Base-by-base conservation (phyloP, 805 yeast genomes). In the Scheffersomyces coipomensis region DNA sequence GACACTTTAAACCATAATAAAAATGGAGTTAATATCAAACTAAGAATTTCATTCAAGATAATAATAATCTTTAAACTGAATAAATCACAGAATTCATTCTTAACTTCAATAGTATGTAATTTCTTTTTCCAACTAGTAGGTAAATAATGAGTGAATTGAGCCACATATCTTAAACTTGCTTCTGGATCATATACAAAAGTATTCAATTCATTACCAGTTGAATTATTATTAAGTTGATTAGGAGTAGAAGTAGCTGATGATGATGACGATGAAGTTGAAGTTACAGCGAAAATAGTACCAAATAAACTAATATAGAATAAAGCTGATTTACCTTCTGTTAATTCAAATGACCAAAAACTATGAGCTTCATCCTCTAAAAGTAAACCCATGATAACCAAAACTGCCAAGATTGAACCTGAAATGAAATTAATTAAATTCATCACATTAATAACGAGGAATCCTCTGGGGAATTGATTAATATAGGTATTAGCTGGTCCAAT, bases 381-480 rank as follows among this genome's bases (percentile, higher is more conserved):
- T 5, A 88, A 68, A 17, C 90, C 96, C 61, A 64, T 58, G 1
- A 69, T 55, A 10, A 69, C 74, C 38, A 93, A 71, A 1, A 91
- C 85, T 0, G 98, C 93, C 23, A 90, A 85, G 46, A 93, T 76
- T 0, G 99, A 87, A 1, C 99, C 97, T 17, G 88, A 75, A 0
- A 93, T 66, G 58, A 91, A 90, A 43, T 68, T 69, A 5, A 63
- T 48, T 38, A 70, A 51, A 19, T 60, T 56, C 68, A 66, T 64
- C 6, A 58, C 21, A 43, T 65, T 69, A n/a, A 60, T 51, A 11
- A 67, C 54, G 11, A 68, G 40, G 26, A 60, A 64, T 45, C 88
- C 95, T 35, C 88, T 83, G 2, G 99, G 99, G 55, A 93, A 93
- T 57, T 90, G 97, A 47, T 88, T 81, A 39, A 93, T 79, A 56